These are phyloP conservation scores for Chalciporus piperatoides DNA, from an alignment of 1,284 basidiomycete species.

Conservation along the genomic window DNA sequence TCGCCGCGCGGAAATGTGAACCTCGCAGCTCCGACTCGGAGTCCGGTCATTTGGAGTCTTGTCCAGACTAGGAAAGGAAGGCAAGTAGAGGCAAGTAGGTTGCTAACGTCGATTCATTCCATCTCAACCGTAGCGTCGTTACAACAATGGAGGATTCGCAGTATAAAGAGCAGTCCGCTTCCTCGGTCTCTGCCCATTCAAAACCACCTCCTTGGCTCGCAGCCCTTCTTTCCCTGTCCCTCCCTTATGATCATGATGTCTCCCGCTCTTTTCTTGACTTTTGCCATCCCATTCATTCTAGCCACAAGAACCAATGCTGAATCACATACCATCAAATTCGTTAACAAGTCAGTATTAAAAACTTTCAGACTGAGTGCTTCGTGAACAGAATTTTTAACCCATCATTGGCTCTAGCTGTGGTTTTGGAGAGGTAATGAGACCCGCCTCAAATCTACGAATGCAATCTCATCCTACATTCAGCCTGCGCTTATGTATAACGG, in stretches of 20 bases:
- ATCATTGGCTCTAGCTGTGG: constrained; percentile 23
- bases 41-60: neutral
- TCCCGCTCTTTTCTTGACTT: constrained; percentile 20
- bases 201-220: constrained; percentile 4
- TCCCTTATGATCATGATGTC: constrained; percentile 25
- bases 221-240: constrained; percentile 17
- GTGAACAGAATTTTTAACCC: neutral
- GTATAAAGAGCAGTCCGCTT: constrained; percentile 15
- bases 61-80: neutral
- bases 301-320: constrained; percentile 21
- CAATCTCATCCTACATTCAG: constrained; percentile 11
- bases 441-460: neutral
- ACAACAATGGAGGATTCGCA: neutral
- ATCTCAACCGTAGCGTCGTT: no score
- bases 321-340: constrained; percentile 23
- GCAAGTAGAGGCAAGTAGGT: neutral
- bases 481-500: constrained; percentile 24
- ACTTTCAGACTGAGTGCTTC: neutral
- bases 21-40: neutral
- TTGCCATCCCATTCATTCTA: constrained; percentile 23
- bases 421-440: constrained; percentile 16
- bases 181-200: constrained; percentile 4
- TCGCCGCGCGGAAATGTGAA: neutral
- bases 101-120: neutral
- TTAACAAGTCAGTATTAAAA: constrained; percentile 24